Conservation (phyloP, 306 rosid genomes). For the Trifolium pratense region DNA sequence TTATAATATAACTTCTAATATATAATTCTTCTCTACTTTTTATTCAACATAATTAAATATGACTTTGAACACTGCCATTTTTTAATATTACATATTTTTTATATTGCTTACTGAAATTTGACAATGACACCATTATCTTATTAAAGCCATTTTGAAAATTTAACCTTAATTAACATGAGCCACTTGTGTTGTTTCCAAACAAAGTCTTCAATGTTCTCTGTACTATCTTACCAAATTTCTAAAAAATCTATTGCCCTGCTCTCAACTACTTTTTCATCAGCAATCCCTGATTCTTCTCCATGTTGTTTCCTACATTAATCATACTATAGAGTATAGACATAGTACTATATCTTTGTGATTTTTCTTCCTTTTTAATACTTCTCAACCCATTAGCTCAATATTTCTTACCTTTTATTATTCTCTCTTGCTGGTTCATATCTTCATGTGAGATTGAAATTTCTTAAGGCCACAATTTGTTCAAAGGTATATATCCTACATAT, state of each 20-base stretch:
- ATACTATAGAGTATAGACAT: not conserved
- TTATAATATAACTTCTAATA: no score
- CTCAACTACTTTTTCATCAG: conserved; percentile 27
- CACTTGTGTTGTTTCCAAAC: conserved; percentile 26
- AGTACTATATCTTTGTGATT: not conserved
- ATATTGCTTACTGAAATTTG: no score
- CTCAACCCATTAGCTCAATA: not conserved
- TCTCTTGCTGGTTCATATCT: not conserved
- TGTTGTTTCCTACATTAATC: not conserved
- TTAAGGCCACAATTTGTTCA: not conserved
- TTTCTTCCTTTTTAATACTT: not conserved
- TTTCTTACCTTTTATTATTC: not conserved
- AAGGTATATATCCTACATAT: not conserved
- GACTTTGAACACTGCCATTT: not conserved
- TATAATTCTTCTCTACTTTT: not conserved
- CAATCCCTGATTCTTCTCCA: conserved; percentile 11
- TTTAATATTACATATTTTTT: not conserved
- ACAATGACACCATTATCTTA: not conserved
- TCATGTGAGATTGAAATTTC: not conserved
- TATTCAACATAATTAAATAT: no score
- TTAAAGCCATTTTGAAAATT: not conserved
- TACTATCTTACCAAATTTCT: conserved; percentile 6
- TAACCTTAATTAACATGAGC: conserved; percentile 27
- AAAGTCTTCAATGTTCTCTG: not conserved
- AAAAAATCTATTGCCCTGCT: not conserved